Evolutionary conservation across 2,329 filamentous ascomycete genomes (phyloP).

Genomic region (Neofusicoccum sp.): DNA sequence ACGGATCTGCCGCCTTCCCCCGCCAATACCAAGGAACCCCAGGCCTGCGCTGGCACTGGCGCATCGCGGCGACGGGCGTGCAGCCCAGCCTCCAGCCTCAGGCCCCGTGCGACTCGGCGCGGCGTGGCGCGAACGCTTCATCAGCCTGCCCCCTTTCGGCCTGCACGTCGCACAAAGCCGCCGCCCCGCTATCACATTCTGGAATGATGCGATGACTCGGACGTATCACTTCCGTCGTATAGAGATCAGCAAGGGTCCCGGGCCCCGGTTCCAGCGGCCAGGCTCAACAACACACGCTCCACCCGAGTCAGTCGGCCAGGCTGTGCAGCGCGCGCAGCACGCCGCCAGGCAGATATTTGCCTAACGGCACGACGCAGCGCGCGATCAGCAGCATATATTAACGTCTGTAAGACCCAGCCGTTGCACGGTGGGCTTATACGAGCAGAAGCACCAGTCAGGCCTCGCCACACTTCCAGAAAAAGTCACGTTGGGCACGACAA

Average conservation of each 20-base stretch:
- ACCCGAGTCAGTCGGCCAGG: background rate
- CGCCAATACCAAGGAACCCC: background rate
- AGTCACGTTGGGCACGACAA: conserved; percentile 10
- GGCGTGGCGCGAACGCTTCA: conserved; percentile 3
- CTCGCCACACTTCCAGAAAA: conserved; percentile 13
- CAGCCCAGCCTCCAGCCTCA: conserved; percentile 4
- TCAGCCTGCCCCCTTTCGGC: conserved; percentile 1
- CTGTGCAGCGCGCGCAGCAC: background rate
- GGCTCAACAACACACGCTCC: background rate
- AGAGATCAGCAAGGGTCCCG: conserved; percentile 14
- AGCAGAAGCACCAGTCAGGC: conserved; percentile 15
- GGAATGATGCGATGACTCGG: conserved; percentile 13
- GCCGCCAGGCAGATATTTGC: background rate
- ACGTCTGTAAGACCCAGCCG: conserved; percentile 1
- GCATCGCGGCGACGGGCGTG: background rate
- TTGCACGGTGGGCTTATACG: conserved; percentile 13
- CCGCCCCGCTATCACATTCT: conserved; percentile 11
- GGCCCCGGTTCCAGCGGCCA: background rate
- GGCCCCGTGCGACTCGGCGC: conserved; percentile 2
- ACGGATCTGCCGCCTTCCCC: background rate
- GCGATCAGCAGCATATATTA: conserved; percentile 13
- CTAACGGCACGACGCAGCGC: background rate
- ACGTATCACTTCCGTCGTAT: conserved; percentile 3
- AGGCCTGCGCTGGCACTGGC: background rate
- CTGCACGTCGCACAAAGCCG: conserved; percentile 12